Base-by-base conservation (phyloP, 2,329 filamentous ascomycete genomes). In the Fusarium temperatum region DNA sequence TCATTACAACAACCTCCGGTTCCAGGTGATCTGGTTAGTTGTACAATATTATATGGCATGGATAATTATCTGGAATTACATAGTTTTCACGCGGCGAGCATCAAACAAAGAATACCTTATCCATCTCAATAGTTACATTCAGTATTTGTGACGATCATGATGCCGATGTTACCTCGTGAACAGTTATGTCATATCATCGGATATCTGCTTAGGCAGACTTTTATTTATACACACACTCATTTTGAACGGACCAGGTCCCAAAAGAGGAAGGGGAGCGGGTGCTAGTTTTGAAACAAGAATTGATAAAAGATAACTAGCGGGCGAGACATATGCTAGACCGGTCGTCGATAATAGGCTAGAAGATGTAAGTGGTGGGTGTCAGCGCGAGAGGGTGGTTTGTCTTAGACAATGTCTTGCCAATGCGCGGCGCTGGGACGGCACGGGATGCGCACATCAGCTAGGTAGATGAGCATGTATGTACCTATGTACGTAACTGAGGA, bases 1-100 rank as follows among this genome's bases (percentile, higher is more conserved):
- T 78, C 76, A 76, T 36, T 73, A 38, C 60, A 71, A 55, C 66
- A 63, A 70, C 57, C 58, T 64, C 67, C 70, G 74, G 75, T 60
- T 73, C 76, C 76, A 63, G 74, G 76, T 47, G 76, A 76, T 66
- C 73, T 77, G 73, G 73, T 45, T 38, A 47, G 75, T 75, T 75
- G 71, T 66, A 74, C 45, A 73, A 77, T 70, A 65, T 48, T 65
- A 70, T 66, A 68, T 71, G 66, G 60, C 38, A 73, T 68, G 57
- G 63, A 66, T 55, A 55, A 42, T 70, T 61, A 70, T 66, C 62
- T 68, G 57, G 38, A 63, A 41, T 60, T 71, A 26, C 42, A 26
- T 26, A 55, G 48, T 73, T 63, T 63, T 53, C 36, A 63, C 39
- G 45, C 38, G 70, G 70, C 68, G 66, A 73, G 58, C 41, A 74